Percentiles rank a stretch among this genome's conserved stretches.
These are phyloP conservation scores for Candida yuanshanica DNA, from an alignment of 805 yeast genomes.

Conservation along the genomic window DNA sequence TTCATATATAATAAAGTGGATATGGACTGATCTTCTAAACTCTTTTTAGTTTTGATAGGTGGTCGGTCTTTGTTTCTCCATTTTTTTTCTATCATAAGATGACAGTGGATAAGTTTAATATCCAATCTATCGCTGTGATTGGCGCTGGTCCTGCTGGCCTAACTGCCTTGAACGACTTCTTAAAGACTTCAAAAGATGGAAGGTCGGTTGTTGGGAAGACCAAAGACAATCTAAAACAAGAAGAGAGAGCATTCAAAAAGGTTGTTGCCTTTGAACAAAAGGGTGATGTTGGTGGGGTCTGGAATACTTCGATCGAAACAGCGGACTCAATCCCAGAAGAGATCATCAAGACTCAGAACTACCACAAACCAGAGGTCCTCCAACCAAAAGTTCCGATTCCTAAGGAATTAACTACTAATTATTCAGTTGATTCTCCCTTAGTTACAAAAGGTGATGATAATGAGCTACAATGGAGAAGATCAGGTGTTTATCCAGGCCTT, in stretches of 20 bases:
- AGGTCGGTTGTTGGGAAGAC: conserved; percentile 19
- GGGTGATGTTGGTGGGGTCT: conserved; percentile 35
- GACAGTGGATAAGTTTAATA: conserved; percentile 4
- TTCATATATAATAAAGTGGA: no score
- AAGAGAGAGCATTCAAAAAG: conserved; percentile 24
- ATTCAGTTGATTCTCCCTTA: conserved; percentile 14
- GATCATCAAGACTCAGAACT: conserved; percentile 23
- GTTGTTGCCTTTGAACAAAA: conserved; percentile 39
- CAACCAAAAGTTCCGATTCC: conserved; percentile 15
- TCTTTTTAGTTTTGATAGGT: no score
- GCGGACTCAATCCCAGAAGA: conserved; percentile 20
- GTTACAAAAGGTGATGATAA: conserved; percentile 23
- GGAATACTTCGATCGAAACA: conserved; percentile 26
- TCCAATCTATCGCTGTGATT: conserved; percentile 28
- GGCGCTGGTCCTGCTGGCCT: conserved; percentile 36
- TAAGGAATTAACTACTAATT: conserved; percentile 9
- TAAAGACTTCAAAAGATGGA: conserved; percentile 26
- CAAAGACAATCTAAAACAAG: background rate
- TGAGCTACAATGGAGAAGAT: conserved; percentile 31
- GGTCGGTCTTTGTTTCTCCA: no score
- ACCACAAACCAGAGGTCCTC: conserved; percentile 28
- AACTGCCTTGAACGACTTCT: conserved; percentile 28
- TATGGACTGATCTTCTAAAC: no score
- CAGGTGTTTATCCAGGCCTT: conserved; percentile 32
- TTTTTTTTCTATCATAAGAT: background rate